Base-by-base conservation (phyloP, 2,329 filamentous ascomycete species). In the Penicillium expansum region DNA sequence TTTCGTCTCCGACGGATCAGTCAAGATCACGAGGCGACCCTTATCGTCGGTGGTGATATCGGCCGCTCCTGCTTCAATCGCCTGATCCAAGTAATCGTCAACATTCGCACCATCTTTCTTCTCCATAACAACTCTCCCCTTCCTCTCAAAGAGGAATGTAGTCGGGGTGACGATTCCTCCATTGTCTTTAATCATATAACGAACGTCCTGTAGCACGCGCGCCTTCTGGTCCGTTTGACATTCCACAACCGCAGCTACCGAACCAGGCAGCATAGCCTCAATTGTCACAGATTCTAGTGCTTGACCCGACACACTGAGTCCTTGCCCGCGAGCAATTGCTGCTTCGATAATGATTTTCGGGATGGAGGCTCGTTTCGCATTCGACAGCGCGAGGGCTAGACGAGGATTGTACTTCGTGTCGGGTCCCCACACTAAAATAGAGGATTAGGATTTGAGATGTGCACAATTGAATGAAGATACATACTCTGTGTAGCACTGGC, bases 281-380 rank as follows among this genome's bases (percentile, higher is more conserved):
- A 96, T 81, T 0, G 86, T 89, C 50, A 94, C 74, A 33, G 78
- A 80, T 71, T 97, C 92, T n/a, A 97, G 84, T 14, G 85, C 81
- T 16, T 84, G 83, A 52, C 94, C 94, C 5, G 83, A 83, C 1
- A 86, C 76, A 24, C 92, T 92, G 62, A 88, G 83, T 41, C 94
- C 93, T 72, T 97, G 92, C 1, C 94, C 94, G 45, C 92, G 87
- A 14, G 91, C 90, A 63, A 99, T 87, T 52, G 94, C 92, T 14
- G 82, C 82, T 73, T 97, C 92, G 65, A 97, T 96, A 2, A 85
- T 82, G 20, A 85, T 79, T 76, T 97, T 97, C 1, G 92, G 90
- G 47, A 96, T 87, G 62, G 89, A 90, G 58, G 86, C 87, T 79
- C 92, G 92, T 77, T 94, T 97, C 42, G 93, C 93, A 51, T 83